Evolutionary conservation across 2,329 filamentous ascomycete species (phyloP).

Genomic region (Fusarium oligoseptatum): DNA sequence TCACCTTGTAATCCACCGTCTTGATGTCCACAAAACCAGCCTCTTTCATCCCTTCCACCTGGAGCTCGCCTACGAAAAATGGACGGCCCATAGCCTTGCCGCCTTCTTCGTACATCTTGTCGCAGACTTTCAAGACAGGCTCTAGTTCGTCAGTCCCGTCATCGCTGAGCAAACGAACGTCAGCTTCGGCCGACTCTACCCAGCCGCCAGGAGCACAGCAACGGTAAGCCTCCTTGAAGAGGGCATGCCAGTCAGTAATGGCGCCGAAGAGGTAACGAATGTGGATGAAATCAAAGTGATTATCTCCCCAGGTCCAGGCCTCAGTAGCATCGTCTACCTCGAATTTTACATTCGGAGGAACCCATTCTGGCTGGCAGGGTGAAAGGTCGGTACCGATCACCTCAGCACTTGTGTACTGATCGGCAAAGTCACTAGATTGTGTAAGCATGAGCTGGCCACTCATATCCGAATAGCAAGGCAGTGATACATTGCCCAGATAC

Average conservation of each 20-base stretch:
- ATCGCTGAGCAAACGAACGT: conserved; percentile 13
- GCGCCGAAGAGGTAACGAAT: conserved; percentile 25
- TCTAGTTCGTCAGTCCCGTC: conserved; percentile 11
- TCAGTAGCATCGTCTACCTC: conserved; percentile 21
- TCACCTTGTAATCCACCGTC: conserved; percentile 12
- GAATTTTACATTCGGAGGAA: conserved; percentile 21
- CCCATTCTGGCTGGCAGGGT: conserved; percentile 15
- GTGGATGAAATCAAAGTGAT: conserved; percentile 19
- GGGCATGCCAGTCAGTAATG: conserved; percentile 7
- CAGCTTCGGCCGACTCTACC: conserved; percentile 21
- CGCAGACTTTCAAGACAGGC: conserved; percentile 9
- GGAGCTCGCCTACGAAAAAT: conserved; percentile 11
- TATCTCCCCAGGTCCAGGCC: conserved; percentile 15
- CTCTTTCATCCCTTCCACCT: conserved; percentile 18
- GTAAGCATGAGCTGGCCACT: neutral
- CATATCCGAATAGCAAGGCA: neutral
- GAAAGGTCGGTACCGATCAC: conserved; percentile 22
- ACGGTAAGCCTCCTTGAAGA: conserved; percentile 15
- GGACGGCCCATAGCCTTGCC: conserved; percentile 11
- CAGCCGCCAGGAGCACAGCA: conserved; percentile 18
- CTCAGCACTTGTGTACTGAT: conserved; percentile 14
- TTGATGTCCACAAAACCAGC: conserved; percentile 23
- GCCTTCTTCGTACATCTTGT: conserved; percentile 14
- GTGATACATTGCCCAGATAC: conserved; percentile 23
- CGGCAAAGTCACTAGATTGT: conserved; percentile 13